Evolutionary conservation across 1,139 yeast genomes (phyloP), one percentile per base, ranked within the genome.

Genomic region (Taphrina confusa): DNA sequence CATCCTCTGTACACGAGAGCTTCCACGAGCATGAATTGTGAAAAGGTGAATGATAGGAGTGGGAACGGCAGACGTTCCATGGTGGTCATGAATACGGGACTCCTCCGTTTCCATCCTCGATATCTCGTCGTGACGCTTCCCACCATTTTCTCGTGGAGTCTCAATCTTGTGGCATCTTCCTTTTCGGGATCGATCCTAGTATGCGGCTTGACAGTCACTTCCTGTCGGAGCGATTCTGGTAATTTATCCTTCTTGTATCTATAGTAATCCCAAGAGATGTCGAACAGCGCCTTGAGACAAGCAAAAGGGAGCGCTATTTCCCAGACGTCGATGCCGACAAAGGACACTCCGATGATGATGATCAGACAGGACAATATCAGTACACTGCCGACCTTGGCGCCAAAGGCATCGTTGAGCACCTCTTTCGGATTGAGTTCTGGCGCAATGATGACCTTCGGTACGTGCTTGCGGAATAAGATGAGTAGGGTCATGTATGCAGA

Each of bases 11-110:
- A 28, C 14, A 33, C 57, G 30, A 60, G 50, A 8, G 61, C 61
- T 25, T 57, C 61, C 34, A 57, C 61, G 11, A 57, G 57, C 49
- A 60, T 50, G 36, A 60, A 60, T 16, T 60, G 61, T 4, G 47
- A 25, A 36, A 57, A 57, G 11, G 61, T 47, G 30, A 58, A 58
- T 14, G 58, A 57, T 3, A 60, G 42, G 5, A 60, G 34, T 4
- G 58, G 49, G 28, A 56, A 60, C 6, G 62, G 61, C 4, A 58
- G 45, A 12, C 61, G 51, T 20, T 39, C 51, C 25, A 49, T 9
- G 22, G 61, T 47, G 28, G 52, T 60, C 14, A 47, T 9, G 22
- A 57, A 42, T 11, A 60, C 57, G 5, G 61, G 61, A 30, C 40
- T 22, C 14, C 27, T 40, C 6, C 25, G 9, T 30, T 31, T 52